Base-by-base conservation (phyloP, 2,329 filamentous ascomycete species). In the Colletotrichum destructivum region DNA sequence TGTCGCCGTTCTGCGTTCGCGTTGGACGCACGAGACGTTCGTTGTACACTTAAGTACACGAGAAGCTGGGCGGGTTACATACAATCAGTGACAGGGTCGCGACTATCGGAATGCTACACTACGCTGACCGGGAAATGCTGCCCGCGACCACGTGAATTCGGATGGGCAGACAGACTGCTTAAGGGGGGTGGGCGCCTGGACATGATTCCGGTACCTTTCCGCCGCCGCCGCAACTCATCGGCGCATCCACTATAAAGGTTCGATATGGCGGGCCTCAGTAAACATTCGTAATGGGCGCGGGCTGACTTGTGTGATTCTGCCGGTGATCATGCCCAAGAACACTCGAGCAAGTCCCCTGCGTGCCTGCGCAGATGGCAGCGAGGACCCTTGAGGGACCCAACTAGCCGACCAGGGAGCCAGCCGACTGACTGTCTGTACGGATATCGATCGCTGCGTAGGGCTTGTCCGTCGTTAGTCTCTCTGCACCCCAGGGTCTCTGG, bases 31-130 rank as follows among this genome's bases (percentile, higher is more conserved):
- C 47, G 42, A 42, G 49, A 49, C 26, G 4, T 26, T 26, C 26
- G 26, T 26, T 26, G 26, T 26, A 26, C 26, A 26, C 26, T 26
- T 4, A 26, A 26, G 26, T 26, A 26, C 26, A 26, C 31, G 31
- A 46, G 63, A 56, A 42, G 40, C 42, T 15, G 35, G n/a, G 56
- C 42, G 11, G 49, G 57, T 62, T 26, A 57, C 42, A 57, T n/a
- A n/a, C n/a, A n/a, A 38, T 62, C 16, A 31, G 42, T 51, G 63
- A 51, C 63, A 71, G 51, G 44, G 47, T 47, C 47, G 35, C 46
- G 51, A 66, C 62, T 51, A 49, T 49, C 63, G 68, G 63, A 66
- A 71, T 71, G 63, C 68, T 62, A 71, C 64, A 42, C 63, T 56
- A 9, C 35, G 60, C 31, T n/a, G 46, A 26, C 60, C 21, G 46